A percentile compares a stretch with the other conserved stretches of the same genome.
Evolutionary conservation across 257 asterid genomes (phyloP).

Genomic region (Linderniella brevidens): DNA sequence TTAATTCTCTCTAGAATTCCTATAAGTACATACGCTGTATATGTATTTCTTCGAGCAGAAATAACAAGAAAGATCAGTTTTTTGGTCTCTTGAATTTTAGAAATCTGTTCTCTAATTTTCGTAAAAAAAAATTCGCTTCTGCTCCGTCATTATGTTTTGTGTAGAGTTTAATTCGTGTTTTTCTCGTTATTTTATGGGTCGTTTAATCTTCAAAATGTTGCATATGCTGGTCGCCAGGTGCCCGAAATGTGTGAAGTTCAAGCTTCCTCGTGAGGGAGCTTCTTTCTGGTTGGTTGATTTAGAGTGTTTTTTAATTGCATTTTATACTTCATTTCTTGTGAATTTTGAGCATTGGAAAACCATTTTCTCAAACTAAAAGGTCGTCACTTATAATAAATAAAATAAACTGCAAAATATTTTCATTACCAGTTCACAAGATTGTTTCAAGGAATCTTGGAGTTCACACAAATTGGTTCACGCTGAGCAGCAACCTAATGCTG

Average conservation of each 20-base stretch:
- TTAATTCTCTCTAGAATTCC: too few relatives aligned
- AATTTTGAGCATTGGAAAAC: neutral
- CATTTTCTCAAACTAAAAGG: neutral
- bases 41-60: too few relatives aligned
- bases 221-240: constrained; percentile 30
- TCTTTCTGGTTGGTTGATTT: constrained; percentile 81
- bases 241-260: constrained; percentile 79
- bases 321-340: neutral
- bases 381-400: neutral
- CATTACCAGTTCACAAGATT: constrained; percentile 73
- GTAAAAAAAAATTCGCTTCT: too few relatives aligned
- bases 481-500: constrained; percentile 34
- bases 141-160: neutral
- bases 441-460: constrained; percentile 95
- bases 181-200: neutral
- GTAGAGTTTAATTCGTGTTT: constrained; percentile 1
- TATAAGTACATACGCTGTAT: too few relatives aligned
- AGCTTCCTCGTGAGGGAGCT: constrained; percentile 93
- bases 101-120: too few relatives aligned
- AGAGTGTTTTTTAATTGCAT: constrained; percentile 1
- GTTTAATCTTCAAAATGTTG: constrained; percentile 5
- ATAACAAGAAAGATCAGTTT: too few relatives aligned
- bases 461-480: constrained; percentile 80
- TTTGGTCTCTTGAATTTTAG: too few relatives aligned
- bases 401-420: constrained; percentile 8